Conservation (phyloP, 208 protist species). For the Phytomonas serpens region DNA sequence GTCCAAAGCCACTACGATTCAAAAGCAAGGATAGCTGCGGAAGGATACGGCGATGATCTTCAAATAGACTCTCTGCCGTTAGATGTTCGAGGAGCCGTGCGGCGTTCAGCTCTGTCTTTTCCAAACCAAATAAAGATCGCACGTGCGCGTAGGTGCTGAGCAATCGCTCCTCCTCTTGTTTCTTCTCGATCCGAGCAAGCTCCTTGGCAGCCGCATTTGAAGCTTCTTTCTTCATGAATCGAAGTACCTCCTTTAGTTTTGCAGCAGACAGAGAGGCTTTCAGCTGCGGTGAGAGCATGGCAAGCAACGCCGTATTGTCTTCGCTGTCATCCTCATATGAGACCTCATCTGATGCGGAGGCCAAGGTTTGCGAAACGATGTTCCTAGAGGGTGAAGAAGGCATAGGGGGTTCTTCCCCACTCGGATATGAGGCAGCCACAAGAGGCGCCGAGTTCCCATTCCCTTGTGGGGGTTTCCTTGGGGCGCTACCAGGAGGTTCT, state of each 20-base stretch:
- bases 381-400: background rate
- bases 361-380: background rate
- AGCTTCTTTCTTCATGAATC: conserved; percentile 52
- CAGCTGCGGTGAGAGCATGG: conserved; percentile 56
- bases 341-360: background rate
- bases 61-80: conserved; percentile 49
- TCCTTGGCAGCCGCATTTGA: conserved; percentile 29
- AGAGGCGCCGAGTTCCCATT: background rate
- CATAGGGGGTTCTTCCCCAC: background rate
- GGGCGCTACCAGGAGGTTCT: background rate
- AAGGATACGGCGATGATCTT: conserved; percentile 25
- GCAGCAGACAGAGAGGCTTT: conserved; percentile 39
- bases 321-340: background rate
- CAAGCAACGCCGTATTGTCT: conserved; percentile 8
- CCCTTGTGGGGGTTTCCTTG: background rate
- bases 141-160: conserved; percentile 67
- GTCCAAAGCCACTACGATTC: conserved; percentile 16
- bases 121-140: conserved; percentile 41
- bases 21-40: conserved; percentile 50
- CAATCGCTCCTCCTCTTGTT: conserved; percentile 54
- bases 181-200: conserved; percentile 32
- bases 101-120: conserved; percentile 25
- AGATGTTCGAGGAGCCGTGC: conserved; percentile 34
- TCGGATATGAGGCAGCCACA: background rate
- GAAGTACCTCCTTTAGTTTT: conserved; percentile 49